Base-by-base conservation (phyloP, 2,329 filamentous ascomycete species). In the Leptographium wingfieldii region DNA sequence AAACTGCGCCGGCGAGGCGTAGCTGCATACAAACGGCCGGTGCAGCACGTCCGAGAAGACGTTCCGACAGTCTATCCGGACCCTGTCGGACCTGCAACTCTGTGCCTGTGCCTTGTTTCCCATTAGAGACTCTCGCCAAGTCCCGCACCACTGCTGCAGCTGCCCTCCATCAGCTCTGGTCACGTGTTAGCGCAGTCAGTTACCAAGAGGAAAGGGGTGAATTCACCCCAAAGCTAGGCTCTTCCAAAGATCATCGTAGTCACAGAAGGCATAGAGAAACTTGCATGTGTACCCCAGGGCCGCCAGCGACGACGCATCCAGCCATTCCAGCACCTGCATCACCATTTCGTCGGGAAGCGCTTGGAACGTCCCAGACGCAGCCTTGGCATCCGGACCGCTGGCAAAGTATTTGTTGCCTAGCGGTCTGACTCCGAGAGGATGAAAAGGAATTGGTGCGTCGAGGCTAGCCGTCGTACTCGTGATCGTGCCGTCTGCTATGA, bases 41-140 rank as follows among this genome's bases (percentile, higher is more conserved):
- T 96, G 90, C 29, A 97, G 79, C 9, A 88, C 85, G 72, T 99
- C 92, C 16, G 92, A 96, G 72, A 89, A 97, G 57, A 97, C 83
- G 67, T 85, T 83, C 57, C 80, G 80, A 73, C 92, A 96, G 66
- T 87, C 80, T 43, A 95, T 75, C 14, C 73, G 76, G 46, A 51
- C 48, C 83, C 78, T 55, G 81, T 74, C 16, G 73, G 70, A 25
- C 68, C 63, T 1, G 77, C 2, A 10, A 70, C 16, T 89, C 75
- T 7, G 29, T 9, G 31, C 7, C 43, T 79, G 6, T 29, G 27
- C 38, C 31, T 22, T 25, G 54, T 22, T n/a, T 1, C 57, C 78
- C 48, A 95, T 78, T 66, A 86, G 82, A 0, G 91, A 95, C 35
- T 85, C 83, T 65, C 89, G 85, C 92, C 92, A 97, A 58, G 88